phyloP scores from a whole-genome alignment of 164 flowering plant species.

The Nelumbo lutea region DNA sequence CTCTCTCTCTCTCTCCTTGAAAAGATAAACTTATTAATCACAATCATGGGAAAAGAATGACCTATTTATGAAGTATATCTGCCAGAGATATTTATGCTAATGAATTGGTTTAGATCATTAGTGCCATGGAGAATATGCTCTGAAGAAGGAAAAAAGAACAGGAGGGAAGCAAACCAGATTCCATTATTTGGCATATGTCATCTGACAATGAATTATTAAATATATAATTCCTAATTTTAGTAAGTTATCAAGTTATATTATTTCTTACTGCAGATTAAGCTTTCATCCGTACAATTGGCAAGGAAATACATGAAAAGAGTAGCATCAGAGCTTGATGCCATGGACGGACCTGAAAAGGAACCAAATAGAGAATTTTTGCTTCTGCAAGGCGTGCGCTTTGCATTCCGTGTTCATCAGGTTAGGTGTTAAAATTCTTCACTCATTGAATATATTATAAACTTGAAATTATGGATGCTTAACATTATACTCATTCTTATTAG shows the following conservation, averaged over 20 bases:
- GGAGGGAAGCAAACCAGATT: no score
- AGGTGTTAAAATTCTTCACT: background rate
- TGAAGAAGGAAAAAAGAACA: no score
- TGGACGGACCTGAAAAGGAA: slow-evolving; percentile 76
- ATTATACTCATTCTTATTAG: background rate
- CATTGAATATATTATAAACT: background rate
- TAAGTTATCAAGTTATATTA: background rate
- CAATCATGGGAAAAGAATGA: background rate
- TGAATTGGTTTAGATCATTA: no score
- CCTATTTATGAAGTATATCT: background rate
- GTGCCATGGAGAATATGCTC: no score
- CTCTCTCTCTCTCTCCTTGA: background rate
- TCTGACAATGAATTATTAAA: background rate
- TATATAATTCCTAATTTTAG: background rate
- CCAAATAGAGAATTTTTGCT: slow-evolving; percentile 84
- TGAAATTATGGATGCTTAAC: background rate
- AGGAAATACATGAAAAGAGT: slow-evolving; percentile 95
- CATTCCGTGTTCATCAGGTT: slow-evolving; percentile 99
- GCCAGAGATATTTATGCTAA: no score
- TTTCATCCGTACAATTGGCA: slow-evolving; percentile 87
- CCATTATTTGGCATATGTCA: background rate
- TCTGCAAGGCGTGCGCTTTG: slow-evolving; percentile 95
- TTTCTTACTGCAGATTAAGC: slow-evolving; percentile 70
- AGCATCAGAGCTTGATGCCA: slow-evolving; percentile 74
- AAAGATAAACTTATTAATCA: background rate